Evolutionary conservation across 257 asterid genomes (phyloP).

Genomic region (Przewalskia tangutica): DNA sequence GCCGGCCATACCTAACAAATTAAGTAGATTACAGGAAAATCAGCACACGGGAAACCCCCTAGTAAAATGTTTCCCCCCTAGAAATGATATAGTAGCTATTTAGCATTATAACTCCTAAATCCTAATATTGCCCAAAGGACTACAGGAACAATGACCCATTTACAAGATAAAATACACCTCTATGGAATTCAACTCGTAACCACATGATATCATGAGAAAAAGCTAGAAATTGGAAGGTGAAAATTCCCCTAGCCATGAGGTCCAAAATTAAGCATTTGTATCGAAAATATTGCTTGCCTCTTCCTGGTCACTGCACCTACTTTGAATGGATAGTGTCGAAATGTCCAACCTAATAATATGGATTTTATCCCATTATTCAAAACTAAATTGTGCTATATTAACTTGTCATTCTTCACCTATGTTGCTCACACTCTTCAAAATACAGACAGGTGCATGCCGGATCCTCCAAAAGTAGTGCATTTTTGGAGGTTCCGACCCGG

Average conservation of each 20-base stretch:
- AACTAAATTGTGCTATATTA: neutral
- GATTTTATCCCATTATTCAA: neutral
- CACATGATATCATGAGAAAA: neutral
- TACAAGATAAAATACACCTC: neutral
- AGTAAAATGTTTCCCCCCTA: neutral
- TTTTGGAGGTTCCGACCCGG: too few relatives aligned
- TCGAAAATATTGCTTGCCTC: neutral
- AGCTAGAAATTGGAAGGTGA: neutral
- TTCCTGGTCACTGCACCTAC: neutral
- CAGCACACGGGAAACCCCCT: neutral
- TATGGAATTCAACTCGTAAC: neutral
- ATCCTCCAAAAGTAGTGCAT: too few relatives aligned
- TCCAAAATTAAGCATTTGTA: neutral
- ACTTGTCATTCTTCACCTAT: neutral
- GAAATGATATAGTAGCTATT: neutral
- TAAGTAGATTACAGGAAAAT: neutral
- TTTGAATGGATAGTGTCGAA: neutral
- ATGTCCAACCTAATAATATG: neutral
- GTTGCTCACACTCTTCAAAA: too few relatives aligned
- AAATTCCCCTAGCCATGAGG: neutral
- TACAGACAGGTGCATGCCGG: too few relatives aligned
- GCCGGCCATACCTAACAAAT: neutral
- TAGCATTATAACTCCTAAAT: neutral
- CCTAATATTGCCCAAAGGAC: neutral
- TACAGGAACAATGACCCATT: neutral